Percentiles rank a stretch among this genome's conserved stretches.
Evolutionary conservation across 2,329 filamentous ascomycete species (phyloP).

Genomic region (Beauveria australis): DNA sequence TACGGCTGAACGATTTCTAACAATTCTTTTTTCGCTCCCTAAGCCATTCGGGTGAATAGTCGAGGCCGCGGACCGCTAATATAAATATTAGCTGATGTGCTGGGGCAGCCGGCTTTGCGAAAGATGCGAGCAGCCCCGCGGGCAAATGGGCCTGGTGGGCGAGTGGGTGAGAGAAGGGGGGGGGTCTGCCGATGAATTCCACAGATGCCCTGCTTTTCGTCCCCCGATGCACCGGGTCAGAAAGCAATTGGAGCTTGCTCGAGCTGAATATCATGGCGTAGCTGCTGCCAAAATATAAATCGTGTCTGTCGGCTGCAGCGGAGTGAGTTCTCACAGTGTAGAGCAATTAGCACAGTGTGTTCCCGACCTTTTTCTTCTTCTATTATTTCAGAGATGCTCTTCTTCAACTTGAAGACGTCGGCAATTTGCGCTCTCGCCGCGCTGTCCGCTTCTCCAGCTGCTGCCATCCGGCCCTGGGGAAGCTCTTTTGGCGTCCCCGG

Average conservation of each 20-base stretch:
- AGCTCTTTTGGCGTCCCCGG: slow-evolving; percentile 14
- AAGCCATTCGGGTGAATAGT: background rate
- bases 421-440: background rate
- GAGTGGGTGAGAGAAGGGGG: background rate
- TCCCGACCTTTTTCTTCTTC: background rate
- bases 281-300: background rate
- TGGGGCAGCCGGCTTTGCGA: background rate
- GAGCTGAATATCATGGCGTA: background rate
- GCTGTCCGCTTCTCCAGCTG: background rate
- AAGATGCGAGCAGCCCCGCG: background rate
- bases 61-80: too few species aligned
- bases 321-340: background rate
- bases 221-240: background rate
- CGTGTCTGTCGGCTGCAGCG: background rate
- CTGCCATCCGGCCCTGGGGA: background rate
- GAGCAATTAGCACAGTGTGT: background rate
- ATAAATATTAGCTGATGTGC: background rate
- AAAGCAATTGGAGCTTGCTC: background rate
- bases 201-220: background rate
- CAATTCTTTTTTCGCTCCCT: too few species aligned
- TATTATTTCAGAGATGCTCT: background rate
- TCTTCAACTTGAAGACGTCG: background rate
- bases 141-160: background rate
- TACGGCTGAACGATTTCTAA: too few species aligned
- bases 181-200: background rate